These are phyloP conservation scores for Petrea volubilis DNA, from an alignment of 257 asterid species.

Conservation along the genomic window DNA sequence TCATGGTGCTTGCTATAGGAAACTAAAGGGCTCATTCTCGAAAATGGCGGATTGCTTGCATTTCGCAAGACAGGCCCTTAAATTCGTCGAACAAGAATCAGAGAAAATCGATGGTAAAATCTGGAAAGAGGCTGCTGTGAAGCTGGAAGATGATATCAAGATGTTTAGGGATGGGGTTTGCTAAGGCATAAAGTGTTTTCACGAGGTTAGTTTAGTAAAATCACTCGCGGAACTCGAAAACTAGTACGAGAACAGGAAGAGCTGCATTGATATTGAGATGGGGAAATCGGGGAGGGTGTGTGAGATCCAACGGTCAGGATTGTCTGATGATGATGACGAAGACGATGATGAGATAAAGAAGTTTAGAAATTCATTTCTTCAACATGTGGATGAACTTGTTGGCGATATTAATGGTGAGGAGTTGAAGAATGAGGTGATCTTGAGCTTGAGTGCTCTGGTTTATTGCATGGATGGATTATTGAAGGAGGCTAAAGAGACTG, in stretches of 20 bases:
- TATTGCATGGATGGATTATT: conserved; percentile 61
- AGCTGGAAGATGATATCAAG: conserved; percentile 53
- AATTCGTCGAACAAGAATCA: conserved; percentile 53
- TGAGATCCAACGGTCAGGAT: conserved; percentile 14
- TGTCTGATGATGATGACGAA: conserved; percentile 33
- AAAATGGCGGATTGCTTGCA: conserved; percentile 55
- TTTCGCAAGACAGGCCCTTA: conserved; percentile 48
- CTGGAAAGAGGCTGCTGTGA: conserved; percentile 37
- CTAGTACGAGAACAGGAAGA: conserved; percentile 52
- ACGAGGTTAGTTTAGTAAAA: conserved; percentile 54
- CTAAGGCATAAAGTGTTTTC: conserved; percentile 50
- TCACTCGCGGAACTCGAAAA: conserved; percentile 43
- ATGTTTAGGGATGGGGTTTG: conserved; percentile 38
- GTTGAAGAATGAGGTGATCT: conserved; percentile 32
- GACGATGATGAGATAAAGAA: conserved; percentile 42
- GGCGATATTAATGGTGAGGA: conserved; percentile 25
- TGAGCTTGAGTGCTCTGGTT: conserved; percentile 61
- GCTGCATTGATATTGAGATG: conserved; percentile 51
- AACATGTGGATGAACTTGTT: conserved; percentile 39
- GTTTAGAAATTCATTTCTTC: conserved; percentile 33
- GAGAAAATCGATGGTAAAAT: conserved; percentile 22
- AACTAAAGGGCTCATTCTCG: conserved; percentile 54
- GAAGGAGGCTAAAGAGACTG: conserved; percentile 63
- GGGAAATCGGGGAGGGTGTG: conserved; percentile 39
- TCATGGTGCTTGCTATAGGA: conserved; percentile 46